Conservation (phyloP, 805 yeast species). For the Candida takata region DNA sequence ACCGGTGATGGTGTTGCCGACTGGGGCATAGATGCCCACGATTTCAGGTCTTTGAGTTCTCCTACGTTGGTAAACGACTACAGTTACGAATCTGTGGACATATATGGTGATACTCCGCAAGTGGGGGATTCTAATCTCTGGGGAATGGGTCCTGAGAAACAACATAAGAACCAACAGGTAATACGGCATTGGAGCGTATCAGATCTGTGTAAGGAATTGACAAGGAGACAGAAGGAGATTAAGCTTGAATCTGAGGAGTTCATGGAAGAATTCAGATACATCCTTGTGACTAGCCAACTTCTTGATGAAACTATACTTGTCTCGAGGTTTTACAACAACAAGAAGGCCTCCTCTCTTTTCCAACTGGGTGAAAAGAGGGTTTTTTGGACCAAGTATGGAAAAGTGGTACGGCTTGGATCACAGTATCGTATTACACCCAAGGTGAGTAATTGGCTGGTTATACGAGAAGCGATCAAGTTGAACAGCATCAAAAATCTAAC, state of each 20-base stretch:
- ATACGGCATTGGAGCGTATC: neutral
- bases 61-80: slow-evolving; percentile 22
- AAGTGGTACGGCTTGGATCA: slow-evolving; percentile 1
- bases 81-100: slow-evolving; percentile 1
- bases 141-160: slow-evolving; percentile 4
- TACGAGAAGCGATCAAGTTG: neutral
- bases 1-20: slow-evolving; percentile 15
- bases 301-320: slow-evolving; percentile 33
- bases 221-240: neutral
- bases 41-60: slow-evolving; percentile 14
- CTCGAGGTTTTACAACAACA: slow-evolving; percentile 19
- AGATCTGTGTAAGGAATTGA: slow-evolving; percentile 1
- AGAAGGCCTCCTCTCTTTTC: slow-evolving; percentile 11
- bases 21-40: slow-evolving; percentile 22
- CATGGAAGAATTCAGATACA: slow-evolving; percentile 45
- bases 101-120: neutral
- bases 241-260: slow-evolving; percentile 23
- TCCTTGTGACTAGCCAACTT: slow-evolving; percentile 41
- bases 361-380: neutral
- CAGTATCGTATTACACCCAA: neutral
- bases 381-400: neutral
- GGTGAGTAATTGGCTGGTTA: neutral
- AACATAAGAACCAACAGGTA: neutral
- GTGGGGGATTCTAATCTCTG: slow-evolving; percentile 4
- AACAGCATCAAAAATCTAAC: neutral